Base-by-base conservation (phyloP, 768 basidiomycete genomes). In the Boletus pseudopeckii region DNA sequence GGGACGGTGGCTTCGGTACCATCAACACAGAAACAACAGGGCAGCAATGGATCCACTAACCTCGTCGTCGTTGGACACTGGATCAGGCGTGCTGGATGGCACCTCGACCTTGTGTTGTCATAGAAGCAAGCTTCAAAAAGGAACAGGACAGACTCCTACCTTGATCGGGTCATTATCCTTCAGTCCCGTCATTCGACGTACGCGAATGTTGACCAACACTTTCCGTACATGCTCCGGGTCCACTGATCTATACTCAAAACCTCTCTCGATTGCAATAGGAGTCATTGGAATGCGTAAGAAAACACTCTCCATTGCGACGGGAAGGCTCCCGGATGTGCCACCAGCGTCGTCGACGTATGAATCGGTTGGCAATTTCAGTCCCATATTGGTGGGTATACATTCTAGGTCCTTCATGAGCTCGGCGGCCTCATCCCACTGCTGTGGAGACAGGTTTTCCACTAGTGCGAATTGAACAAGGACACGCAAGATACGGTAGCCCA, bases 311-410 rank as follows among this genome's bases (percentile, higher is more conserved):
- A 5, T 33, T 11, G n/a, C 58, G 5, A 56, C 45, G 4, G 58
- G 53, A 13, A 60, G 48, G 24, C 30, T 57, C 89, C 17, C 42
- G 10, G 15, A 96, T 17, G 97, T 28, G 28, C 28, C 28, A 28
- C 9, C 82, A n/a, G 87, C 93, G 56, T 83, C 90, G 9, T 84
- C 73, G 64, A 97, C 93, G 71, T 95, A 96, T 4, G 86, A 73
- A 48, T 93, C 82, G 6, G 68, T 65, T 0, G 95, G 90, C 20
- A 68, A 64, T 59, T 80, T 84, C 75, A 90, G 78, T 8, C 94
- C 96, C 11, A 71, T 72, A 10, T 83, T 82, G 0, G 91, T 92
- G 2, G 90, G 88, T 40, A 93, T 80, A 62, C 87, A 88, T 2
- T 81, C 57, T n/a, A 81, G 72, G 2, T 71, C 64, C 48, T 72